Conservation (phyloP, 768 basidiomycete species). For the Mycena vulgaris region DNA sequence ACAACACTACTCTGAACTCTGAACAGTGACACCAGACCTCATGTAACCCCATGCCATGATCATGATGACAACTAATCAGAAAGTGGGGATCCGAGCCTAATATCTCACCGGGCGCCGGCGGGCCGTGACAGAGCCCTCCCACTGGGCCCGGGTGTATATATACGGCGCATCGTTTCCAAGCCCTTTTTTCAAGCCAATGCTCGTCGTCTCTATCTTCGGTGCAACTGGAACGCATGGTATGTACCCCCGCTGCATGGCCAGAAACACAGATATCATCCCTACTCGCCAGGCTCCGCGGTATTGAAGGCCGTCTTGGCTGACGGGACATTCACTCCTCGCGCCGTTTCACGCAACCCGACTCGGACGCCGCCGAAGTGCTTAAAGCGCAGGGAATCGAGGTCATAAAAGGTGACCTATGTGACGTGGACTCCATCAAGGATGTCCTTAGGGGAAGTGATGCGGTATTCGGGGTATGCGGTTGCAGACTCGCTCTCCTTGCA, state of each 20-base stretch:
- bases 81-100: too few relatives aligned
- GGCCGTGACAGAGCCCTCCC: too few relatives aligned
- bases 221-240: constrained; percentile 18
- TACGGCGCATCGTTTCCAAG: too few relatives aligned
- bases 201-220: constrained; percentile 18
- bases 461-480: constrained; percentile 37
- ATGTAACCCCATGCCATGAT: too few relatives aligned
- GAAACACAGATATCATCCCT: too few relatives aligned
- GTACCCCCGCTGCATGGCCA: not conserved
- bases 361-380: constrained; percentile 24
- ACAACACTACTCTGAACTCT: too few relatives aligned
- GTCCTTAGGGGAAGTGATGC: constrained; percentile 37
- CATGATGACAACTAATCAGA: too few relatives aligned
- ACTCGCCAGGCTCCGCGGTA: constrained; percentile 25
- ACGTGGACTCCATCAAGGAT: constrained; percentile 30
- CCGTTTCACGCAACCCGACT: constrained; percentile 32
- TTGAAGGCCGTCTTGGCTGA: constrained; percentile 31
- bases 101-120: too few relatives aligned
- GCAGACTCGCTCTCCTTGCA: not conserved
- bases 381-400: constrained; percentile 31
- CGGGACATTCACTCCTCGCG: constrained; percentile 41
- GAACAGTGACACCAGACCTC: too few relatives aligned
- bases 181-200: too few relatives aligned
- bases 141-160: too few relatives aligned
- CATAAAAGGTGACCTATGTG: constrained; percentile 32